Evolutionary conservation across 2,329 filamentous ascomycete genomes (phyloP), one percentile per base, ranked within the genome.

Genomic region (Gaeumannomyces sp.): DNA sequence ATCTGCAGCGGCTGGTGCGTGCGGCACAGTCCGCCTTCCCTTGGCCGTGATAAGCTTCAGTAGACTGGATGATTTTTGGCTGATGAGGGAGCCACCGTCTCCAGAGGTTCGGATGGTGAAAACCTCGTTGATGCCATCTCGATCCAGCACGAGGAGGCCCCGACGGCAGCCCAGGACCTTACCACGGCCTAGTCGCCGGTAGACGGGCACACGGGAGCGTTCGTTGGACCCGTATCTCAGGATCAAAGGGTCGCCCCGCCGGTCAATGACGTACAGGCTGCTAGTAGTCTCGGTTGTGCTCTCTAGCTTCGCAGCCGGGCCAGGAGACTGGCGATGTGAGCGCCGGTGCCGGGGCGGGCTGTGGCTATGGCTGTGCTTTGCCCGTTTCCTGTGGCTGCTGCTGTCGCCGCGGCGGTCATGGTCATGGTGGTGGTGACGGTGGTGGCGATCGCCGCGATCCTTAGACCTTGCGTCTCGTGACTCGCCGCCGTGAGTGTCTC

Each of bases 171-270:
- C 75, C 1, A 97, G 79, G 1, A 96, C 79, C 65, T 81, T 82
- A 2, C 92, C 92, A 64, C 80, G 79, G 19, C 92, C 91, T 67
- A 79, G 78, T 7, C 92, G 87, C 67, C 83, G 82, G 72, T 96
- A 97, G 2, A 76, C 71, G 0, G 93, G 92, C 14, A 96, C 77
- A 64, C 83, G 84, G 68, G 90, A 90, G 50, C 85, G 85, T 73
- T 97, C 87, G 56, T 90, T 82, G 33, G 85, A 83, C 2, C 91
- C 91, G 73, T 93, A 97, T 31, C 83, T 83, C 59, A 89, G 75
- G 68, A 95, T 92, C 61, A 92, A 83, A 5, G 83, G 79, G 71
- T 98, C 94, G 0, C 94, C 93, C 71, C 86, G 87, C 58, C 80
- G 85, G 75, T 98, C 94, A 63, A 91, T 71, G 59, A 85, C 70